These are phyloP conservation scores for Mimosa bimucronata DNA, from an alignment of 306 rosid species.

Conservation along the genomic window DNA sequence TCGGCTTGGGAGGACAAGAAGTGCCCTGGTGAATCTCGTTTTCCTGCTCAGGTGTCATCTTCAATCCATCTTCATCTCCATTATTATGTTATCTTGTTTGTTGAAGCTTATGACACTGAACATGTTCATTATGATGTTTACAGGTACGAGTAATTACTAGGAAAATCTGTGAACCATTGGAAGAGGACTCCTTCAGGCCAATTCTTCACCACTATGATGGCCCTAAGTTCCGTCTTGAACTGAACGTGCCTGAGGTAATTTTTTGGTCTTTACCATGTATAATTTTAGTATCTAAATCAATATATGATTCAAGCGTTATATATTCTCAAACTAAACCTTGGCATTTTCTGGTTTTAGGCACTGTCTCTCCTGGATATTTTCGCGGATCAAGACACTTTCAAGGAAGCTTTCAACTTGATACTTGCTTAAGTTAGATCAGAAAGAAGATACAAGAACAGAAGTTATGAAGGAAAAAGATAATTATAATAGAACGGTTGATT, in stretches of 20 bases:
- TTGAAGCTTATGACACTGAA: conserved; percentile 4
- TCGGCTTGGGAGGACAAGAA: conserved; percentile 97
- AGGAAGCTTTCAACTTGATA: conserved; percentile 44
- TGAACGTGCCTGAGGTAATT: conserved; percentile 79
- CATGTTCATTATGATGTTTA: neutral
- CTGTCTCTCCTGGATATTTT: conserved; percentile 85
- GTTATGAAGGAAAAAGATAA: conserved; percentile 14
- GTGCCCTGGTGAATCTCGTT: conserved; percentile 86
- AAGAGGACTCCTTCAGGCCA: conserved; percentile 95
- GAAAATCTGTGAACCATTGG: conserved; percentile 80
- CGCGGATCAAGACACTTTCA: conserved; percentile 62
- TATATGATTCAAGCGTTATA: neutral
- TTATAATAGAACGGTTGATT: conserved; percentile 35
- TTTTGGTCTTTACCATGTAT: neutral
- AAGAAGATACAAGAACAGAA: conserved; percentile 30
- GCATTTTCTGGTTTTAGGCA: conserved; percentile 55
- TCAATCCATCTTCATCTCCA: neutral
- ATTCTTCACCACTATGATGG: conserved; percentile 97
- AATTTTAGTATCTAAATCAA: neutral
- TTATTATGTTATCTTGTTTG: neutral
- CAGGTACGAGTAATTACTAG: conserved; percentile 83
- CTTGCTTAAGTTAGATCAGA: conserved; percentile 38
- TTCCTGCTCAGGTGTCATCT: conserved; percentile 88
- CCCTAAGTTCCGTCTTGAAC: conserved; percentile 90
- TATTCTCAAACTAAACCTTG: conserved; percentile 24